Percentiles rank a stretch among this genome's conserved stretches.
Evolutionary conservation across 2,329 filamentous ascomycete genomes (phyloP).

Genomic region (Penicillium sp.): DNA sequence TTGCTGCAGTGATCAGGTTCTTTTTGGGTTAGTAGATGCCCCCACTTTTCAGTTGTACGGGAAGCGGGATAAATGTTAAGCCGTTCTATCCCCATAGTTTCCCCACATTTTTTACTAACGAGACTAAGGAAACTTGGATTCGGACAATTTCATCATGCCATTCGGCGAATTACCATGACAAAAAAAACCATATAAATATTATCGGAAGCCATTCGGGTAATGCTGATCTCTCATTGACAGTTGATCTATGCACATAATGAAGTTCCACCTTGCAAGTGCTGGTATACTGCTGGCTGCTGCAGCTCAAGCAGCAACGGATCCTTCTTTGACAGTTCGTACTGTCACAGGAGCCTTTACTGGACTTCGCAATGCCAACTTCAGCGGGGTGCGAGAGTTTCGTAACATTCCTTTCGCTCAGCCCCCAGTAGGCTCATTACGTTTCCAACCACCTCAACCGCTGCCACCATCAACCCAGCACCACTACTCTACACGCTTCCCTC

Average conservation of each 20-base stretch:
- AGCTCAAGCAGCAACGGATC: neutral
- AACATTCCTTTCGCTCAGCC: slow-evolving; percentile 34
- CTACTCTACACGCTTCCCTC: slow-evolving; percentile 28
- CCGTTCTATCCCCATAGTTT: too few relatives aligned
- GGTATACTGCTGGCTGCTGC: neutral
- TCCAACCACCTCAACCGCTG: slow-evolving; percentile 22
- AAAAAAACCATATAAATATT: too few relatives aligned
- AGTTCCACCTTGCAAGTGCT: neutral
- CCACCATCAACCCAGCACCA: slow-evolving; percentile 21
- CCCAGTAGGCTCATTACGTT: slow-evolving; percentile 31
- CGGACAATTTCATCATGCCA: too few relatives aligned
- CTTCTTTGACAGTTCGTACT: slow-evolving; percentile 6
- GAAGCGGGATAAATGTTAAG: too few relatives aligned
- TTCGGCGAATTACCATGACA: too few relatives aligned
- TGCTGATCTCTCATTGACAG: neutral
- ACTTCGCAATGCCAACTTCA: slow-evolving; percentile 2
- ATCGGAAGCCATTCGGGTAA: too few relatives aligned
- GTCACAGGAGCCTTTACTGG: slow-evolving; percentile 5
- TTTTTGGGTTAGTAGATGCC: too few relatives aligned
- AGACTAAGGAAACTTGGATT: too few relatives aligned
- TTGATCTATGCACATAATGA: neutral
- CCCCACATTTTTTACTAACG: too few relatives aligned
- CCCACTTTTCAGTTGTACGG: too few relatives aligned
- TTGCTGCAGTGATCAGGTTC: neutral
- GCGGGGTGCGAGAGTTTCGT: slow-evolving; percentile 5